Conservation (phyloP, 2,329 filamentous ascomycete genomes). For the Fusarium sp. region DNA sequence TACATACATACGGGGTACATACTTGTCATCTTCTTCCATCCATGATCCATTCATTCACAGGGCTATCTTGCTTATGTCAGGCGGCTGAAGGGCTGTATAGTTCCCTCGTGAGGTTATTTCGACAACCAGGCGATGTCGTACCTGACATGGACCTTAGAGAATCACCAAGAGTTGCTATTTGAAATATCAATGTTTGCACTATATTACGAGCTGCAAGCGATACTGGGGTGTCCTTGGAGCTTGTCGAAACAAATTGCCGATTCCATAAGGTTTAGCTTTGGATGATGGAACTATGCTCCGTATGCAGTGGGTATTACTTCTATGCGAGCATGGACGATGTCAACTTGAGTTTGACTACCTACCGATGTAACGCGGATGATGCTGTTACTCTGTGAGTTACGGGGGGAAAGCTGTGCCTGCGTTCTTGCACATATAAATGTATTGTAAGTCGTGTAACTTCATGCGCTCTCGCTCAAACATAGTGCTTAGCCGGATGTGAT, state of each 20-base stretch:
- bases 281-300: not conserved
- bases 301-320: not conserved
- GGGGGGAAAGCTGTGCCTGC: not conserved
- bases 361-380: not conserved
- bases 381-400: not conserved
- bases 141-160: not conserved
- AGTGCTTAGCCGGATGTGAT: not conserved
- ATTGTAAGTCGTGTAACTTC: constrained; percentile 2
- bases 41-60: not conserved
- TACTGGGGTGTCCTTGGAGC: not conserved
- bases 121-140: not conserved
- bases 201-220: not conserved
- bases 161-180: not conserved
- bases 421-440: constrained; percentile 1
- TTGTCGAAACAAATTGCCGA: constrained; percentile 23
- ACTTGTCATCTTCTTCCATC: not conserved
- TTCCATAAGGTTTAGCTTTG: not conserved
- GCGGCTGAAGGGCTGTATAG: not conserved
- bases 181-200: constrained; percentile 1
- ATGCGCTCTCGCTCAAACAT: not conserved
- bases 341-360: not conserved
- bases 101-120: not conserved
- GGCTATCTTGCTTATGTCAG: not conserved
- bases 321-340: constrained; percentile 9
- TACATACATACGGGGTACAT: not conserved